A percentile compares a stretch with the other conserved stretches of the same genome.
These are phyloP conservation scores for Sanguinoderma infundibulare DNA, from an alignment of 1,284 basidiomycete species.

Conservation along the genomic window DNA sequence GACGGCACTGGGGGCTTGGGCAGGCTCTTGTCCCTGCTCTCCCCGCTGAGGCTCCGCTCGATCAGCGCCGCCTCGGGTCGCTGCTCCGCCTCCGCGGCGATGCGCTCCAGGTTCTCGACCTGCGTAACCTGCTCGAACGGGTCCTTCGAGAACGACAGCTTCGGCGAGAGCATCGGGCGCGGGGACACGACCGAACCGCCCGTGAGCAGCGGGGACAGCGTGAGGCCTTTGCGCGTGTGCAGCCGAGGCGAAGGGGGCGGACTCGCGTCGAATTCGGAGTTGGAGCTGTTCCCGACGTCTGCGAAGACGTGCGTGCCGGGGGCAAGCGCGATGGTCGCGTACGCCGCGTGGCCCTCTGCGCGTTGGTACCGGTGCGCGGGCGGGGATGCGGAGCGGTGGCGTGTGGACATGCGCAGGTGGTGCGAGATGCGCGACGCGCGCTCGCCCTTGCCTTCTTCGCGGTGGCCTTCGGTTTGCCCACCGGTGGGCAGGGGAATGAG, in stretches of 20 bases:
- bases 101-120: constrained; percentile 67
- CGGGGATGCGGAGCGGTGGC: constrained; percentile 66
- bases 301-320: not conserved
- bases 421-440: constrained; percentile 61
- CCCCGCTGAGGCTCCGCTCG: constrained; percentile 16
- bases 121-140: constrained; percentile 44
- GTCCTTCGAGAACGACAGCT: constrained; percentile 50
- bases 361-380: constrained; percentile 41
- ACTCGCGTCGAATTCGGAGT: constrained; percentile 7
- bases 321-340: constrained; percentile 12
- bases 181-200: constrained; percentile 55
- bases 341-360: constrained; percentile 8
- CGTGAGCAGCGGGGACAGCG: constrained; percentile 25
- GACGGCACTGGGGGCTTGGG: constrained; percentile 54
- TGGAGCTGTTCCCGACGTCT: constrained; percentile 3
- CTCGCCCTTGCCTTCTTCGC: constrained; percentile 64
- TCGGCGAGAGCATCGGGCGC: constrained; percentile 62
- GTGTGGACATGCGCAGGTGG: constrained; percentile 59
- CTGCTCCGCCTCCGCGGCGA: constrained; percentile 58
- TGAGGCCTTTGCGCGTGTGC: constrained; percentile 15
- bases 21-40: constrained; percentile 57
- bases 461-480: constrained; percentile 31
- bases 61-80: constrained; percentile 13
- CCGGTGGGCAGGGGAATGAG: constrained; percentile 26
- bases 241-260: constrained; percentile 26